A percentile compares a stretch with the other conserved stretches of the same genome.
Conservation (phyloP, 164 flowering plant species). For the Annona squamosa region DNA sequence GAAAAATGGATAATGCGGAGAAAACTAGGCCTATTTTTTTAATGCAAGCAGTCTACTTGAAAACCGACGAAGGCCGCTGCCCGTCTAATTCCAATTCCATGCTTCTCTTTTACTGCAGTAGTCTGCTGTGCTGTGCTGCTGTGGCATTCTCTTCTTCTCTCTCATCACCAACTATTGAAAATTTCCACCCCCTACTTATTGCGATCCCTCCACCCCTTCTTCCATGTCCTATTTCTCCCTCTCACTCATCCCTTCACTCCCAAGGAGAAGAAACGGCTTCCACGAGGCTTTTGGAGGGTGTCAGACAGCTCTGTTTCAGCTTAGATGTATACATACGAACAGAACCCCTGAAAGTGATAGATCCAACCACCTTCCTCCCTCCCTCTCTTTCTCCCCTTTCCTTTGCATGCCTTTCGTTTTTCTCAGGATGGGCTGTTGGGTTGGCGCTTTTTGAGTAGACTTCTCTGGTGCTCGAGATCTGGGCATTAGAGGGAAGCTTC, state of each 20-base stretch:
- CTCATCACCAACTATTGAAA: slow-evolving; percentile 79
- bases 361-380: slow-evolving; percentile 5
- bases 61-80: slow-evolving; percentile 9
- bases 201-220: slow-evolving; percentile 7
- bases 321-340: slow-evolving; percentile 34
- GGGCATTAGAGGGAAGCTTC: slow-evolving; percentile 10
- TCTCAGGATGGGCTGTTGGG: slow-evolving; percentile 20
- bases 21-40: background rate
- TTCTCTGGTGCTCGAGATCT: slow-evolving; percentile 22
- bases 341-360: slow-evolving; percentile 15
- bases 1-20: no score
- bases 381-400: background rate
- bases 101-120: slow-evolving; percentile 37
- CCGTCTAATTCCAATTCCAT: slow-evolving; percentile 13
- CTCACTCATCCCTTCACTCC: background rate
- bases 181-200: slow-evolving; percentile 46
- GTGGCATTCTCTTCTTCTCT: slow-evolving; percentile 4
- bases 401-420: background rate
- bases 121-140: slow-evolving; percentile 18
- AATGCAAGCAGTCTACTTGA: slow-evolving; percentile 20
- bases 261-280: slow-evolving; percentile 10
- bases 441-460: slow-evolving; percentile 15
- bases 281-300: slow-evolving; percentile 21
- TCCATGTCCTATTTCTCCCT: slow-evolving; percentile 26
- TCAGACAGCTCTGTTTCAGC: slow-evolving; percentile 25